Evolutionary conservation across 2,329 filamentous ascomycete genomes (phyloP).

Genomic region (Cladosporium cucumerinum): DNA sequence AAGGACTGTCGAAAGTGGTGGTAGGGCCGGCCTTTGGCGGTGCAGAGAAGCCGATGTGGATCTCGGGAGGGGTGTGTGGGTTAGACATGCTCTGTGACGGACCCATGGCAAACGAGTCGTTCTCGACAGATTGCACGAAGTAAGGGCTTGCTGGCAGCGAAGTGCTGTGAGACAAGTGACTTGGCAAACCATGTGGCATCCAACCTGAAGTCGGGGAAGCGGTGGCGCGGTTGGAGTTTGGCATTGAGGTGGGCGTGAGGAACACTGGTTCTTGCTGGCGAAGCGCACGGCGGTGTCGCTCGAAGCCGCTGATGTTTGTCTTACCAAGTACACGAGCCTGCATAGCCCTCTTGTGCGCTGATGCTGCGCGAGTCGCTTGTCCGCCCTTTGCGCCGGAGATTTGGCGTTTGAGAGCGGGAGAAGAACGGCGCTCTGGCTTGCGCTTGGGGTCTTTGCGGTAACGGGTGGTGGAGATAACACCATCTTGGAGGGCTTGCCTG

Average conservation of each 20-base stretch:
- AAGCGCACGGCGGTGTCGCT: slow-evolving; percentile 21
- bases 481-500: slow-evolving; percentile 63
- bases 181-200: background rate
- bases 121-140: slow-evolving; percentile 21
- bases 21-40: slow-evolving; percentile 19
- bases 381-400: slow-evolving; percentile 46
- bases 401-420: slow-evolving; percentile 40
- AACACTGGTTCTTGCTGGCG: slow-evolving; percentile 18
- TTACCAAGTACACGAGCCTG: background rate
- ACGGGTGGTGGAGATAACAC: slow-evolving; percentile 79
- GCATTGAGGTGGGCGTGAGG: slow-evolving; percentile 10
- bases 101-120: slow-evolving; percentile 16
- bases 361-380: slow-evolving; percentile 37
- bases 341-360: slow-evolving; percentile 3
- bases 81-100: slow-evolving; percentile 19
- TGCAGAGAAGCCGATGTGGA: slow-evolving; percentile 12
- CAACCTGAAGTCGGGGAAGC: slow-evolving; percentile 2
- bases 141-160: slow-evolving; percentile 23
- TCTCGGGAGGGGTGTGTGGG: slow-evolving; percentile 11
- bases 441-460: slow-evolving; percentile 49
- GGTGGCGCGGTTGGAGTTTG: slow-evolving; percentile 11
- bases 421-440: slow-evolving; percentile 29
- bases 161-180: background rate
- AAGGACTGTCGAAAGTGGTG: slow-evolving; percentile 16
- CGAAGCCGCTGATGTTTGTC: slow-evolving; percentile 19